Evolutionary conservation across 116 monocot species (phyloP).

Genomic region (Cymodocea nodosa): DNA sequence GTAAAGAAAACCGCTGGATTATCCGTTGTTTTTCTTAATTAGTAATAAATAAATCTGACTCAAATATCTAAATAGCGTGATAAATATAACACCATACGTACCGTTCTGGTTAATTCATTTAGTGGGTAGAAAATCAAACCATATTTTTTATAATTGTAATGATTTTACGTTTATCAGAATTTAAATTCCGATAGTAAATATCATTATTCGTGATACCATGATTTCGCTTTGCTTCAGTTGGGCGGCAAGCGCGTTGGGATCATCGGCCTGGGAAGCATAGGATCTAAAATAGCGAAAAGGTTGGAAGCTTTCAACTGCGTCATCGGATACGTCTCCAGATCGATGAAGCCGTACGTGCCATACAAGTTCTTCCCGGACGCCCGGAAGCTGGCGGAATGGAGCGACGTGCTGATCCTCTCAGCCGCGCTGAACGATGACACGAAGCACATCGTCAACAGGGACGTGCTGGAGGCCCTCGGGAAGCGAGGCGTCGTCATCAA

Average conservation of each 20-base stretch:
- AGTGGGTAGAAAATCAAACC: too few relatives aligned
- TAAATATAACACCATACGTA: too few relatives aligned
- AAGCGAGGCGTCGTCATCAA: slow-evolving; percentile 14
- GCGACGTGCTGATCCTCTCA: slow-evolving; percentile 6
- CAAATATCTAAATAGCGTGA: too few relatives aligned
- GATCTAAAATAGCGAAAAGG: slow-evolving; percentile 8
- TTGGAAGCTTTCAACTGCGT: slow-evolving; percentile 9
- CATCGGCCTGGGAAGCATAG: slow-evolving; percentile 12
- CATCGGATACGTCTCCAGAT: slow-evolving; percentile 9
- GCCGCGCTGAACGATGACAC: slow-evolving; percentile 10
- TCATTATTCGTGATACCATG: too few relatives aligned
- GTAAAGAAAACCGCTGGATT: too few relatives aligned
- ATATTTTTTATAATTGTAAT: too few relatives aligned
- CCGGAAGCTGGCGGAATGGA: not conserved
- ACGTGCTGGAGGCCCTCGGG: slow-evolving; percentile 15
- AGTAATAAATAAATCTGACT: too few relatives aligned
- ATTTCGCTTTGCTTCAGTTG: slow-evolving; percentile 11
- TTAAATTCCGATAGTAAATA: too few relatives aligned
- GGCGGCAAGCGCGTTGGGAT: slow-evolving; percentile 16
- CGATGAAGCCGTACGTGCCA: not conserved
- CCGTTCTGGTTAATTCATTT: too few relatives aligned
- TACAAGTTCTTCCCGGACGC: slow-evolving; percentile 7
- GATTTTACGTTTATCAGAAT: too few relatives aligned
- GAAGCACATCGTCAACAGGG: slow-evolving; percentile 11
- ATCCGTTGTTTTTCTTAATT: too few relatives aligned